Percentiles rank a stretch among this genome's conserved stretches.
Evolutionary conservation across 1,284 basidiomycete species (phyloP).

Genomic region (Ustilago nuda): DNA sequence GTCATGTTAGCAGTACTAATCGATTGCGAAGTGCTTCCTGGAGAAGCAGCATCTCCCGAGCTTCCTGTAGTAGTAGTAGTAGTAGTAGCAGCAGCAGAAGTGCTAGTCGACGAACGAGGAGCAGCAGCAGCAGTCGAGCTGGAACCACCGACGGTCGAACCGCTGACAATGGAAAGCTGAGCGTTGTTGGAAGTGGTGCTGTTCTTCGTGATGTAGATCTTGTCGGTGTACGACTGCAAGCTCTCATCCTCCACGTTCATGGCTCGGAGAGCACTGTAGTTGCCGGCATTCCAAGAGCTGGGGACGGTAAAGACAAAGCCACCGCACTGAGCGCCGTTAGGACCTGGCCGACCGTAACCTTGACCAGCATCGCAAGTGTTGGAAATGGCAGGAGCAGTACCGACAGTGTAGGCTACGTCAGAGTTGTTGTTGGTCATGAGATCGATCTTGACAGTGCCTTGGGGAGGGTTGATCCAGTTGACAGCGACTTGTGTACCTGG

Average conservation of each 20-base stretch:
- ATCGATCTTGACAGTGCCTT: constrained; percentile 49
- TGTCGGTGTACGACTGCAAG: constrained; percentile 59
- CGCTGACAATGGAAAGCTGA: constrained; percentile 32
- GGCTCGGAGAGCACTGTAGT: constrained; percentile 52
- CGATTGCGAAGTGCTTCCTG: constrained; percentile 15
- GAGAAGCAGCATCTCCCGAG: constrained; percentile 14
- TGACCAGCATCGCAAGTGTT: constrained; percentile 52
- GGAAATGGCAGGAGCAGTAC: constrained; percentile 47
- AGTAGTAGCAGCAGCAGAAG: constrained; percentile 17
- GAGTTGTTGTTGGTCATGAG: constrained; percentile 56
- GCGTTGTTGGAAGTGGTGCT: constrained; percentile 27
- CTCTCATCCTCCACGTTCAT: constrained; percentile 35
- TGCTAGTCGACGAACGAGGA: constrained; percentile 13
- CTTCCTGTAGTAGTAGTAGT: background rate
- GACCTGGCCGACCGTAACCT: constrained; percentile 40
- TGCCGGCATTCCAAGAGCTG: constrained; percentile 54
- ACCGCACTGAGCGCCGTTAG: constrained; percentile 53
- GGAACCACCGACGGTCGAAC: constrained; percentile 11
- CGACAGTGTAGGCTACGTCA: constrained; percentile 50
- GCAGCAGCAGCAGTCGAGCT: constrained; percentile 24
- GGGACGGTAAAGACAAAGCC: constrained; percentile 54
- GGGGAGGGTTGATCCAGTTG: constrained; percentile 59
- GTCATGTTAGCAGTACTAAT: constrained; percentile 22
- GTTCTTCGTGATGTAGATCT: constrained; percentile 53
- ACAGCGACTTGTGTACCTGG: constrained; percentile 45